These are phyloP conservation scores for Hymenoscyphus repandus DNA, from an alignment of 2,329 filamentous ascomycete species.

Conservation along the genomic window DNA sequence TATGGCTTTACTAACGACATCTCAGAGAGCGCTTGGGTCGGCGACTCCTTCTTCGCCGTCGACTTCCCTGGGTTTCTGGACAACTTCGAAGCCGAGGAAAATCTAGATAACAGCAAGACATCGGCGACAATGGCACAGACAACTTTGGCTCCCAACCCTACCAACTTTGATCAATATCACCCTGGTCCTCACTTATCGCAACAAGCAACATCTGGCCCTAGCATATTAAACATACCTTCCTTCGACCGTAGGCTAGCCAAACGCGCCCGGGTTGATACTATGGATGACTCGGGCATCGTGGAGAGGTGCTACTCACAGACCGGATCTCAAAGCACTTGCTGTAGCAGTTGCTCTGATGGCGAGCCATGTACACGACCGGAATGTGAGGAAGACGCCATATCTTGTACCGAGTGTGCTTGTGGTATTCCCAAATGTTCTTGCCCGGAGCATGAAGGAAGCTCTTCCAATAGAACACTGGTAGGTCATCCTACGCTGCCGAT, in stretches of 20 bases:
- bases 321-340: slow-evolving; percentile 22
- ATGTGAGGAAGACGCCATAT: slow-evolving; percentile 10
- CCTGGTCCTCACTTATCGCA: too few relatives aligned
- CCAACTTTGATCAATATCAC: too few relatives aligned
- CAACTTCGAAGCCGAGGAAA: too few relatives aligned
- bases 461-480: not conserved
- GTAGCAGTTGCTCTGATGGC: slow-evolving; percentile 26
- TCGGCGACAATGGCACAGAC: too few relatives aligned
- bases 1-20: too few relatives aligned
- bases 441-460: slow-evolving; percentile 1
- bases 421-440: slow-evolving; percentile 5
- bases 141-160: too few relatives aligned
- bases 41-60: too few relatives aligned
- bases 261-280: not conserved
- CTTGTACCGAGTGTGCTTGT: slow-evolving; percentile 3
- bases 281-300: not conserved
- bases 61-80: too few relatives aligned
- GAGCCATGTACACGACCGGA: slow-evolving; percentile 21
- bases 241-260: not conserved
- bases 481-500: slow-evolving; percentile 6
- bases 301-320: slow-evolving; percentile 8
- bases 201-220: too few relatives aligned
- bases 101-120: too few relatives aligned
- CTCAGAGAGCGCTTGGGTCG: too few relatives aligned
- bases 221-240: not conserved